Evolutionary conservation across 2,329 filamentous ascomycete genomes (phyloP), one percentile per base, ranked within the genome.

Genomic region (Podosphaera leucotricha): DNA sequence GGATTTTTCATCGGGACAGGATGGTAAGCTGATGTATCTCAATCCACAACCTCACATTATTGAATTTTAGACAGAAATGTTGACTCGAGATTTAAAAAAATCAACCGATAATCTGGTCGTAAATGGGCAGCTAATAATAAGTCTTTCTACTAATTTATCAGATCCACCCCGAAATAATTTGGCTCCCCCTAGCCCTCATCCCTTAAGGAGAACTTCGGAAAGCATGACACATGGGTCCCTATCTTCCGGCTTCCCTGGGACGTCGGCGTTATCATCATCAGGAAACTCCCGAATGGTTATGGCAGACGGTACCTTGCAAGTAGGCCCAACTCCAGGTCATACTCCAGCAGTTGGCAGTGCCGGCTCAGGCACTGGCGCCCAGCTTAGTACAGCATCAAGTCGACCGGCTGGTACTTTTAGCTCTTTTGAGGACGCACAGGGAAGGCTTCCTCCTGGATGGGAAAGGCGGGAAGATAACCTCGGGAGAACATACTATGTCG

Each of bases 81-180:
- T 98, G 58, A 95, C 90, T 43, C 71, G 85, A 52, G 90, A 98
- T 60, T 70, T 98, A 28, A 94, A 95, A 60, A 95, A 94, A 63
- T 94, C 90, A 5, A 94, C 85, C 47, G 90, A 98, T 60, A 95
- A 95, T 59, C 75, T 98, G 41, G 85, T 95, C 46, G 90, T 98
- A 28, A 86, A 98, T 59, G 90, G 90, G 49, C 95, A 95, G 63
- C 73, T 98, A 45, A 98, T 98, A 55, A 75, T 98, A 49, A 95
- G 92, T 60, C 67, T 98, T 11, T 94, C 87, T 10, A 94, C 87
- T 43, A 93, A 98, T 59, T 71, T 95, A 18, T 67, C 71, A 38
- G 63, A 72, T 15, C 82, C 85, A 6, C 71, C 77, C 49, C 73
- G 74, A 49, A 60, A 64, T 38, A 46, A 53, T 41, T 52, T 52